These are phyloP conservation scores for Pseudognaphalium luteoalbum DNA, from an alignment of 129 eudicot species.

Conservation along the genomic window DNA sequence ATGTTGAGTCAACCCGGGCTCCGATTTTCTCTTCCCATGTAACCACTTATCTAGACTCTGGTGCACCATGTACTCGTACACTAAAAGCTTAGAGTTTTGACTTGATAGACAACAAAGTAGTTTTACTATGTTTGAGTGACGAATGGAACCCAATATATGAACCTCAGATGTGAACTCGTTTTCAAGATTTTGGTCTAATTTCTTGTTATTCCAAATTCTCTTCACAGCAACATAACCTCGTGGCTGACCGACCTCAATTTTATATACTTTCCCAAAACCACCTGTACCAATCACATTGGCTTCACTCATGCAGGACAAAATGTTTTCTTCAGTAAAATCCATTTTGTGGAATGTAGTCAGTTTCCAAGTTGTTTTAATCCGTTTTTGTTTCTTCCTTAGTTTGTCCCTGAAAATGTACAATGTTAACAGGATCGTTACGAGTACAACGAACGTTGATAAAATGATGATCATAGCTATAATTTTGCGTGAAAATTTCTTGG, in stretches of 20 bases:
- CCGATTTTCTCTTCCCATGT: slow-evolving; percentile 51
- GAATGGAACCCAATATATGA: slow-evolving; percentile 69
- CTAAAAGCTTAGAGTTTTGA: slow-evolving; percentile 70
- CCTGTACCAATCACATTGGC: slow-evolving; percentile 64
- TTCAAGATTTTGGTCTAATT: slow-evolving; percentile 45
- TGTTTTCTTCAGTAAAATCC: slow-evolving; percentile 62
- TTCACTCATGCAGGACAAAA: slow-evolving; percentile 57
- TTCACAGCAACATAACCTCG: slow-evolving; percentile 79
- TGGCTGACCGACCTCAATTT: slow-evolving; percentile 43
- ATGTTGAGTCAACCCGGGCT: slow-evolving; percentile 24
- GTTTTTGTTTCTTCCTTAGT: slow-evolving; percentile 47
- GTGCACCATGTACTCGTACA: slow-evolving; percentile 88
- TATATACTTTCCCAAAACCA: slow-evolving; percentile 83
- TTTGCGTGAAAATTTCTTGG: slow-evolving; percentile 48
- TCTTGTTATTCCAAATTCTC: slow-evolving; percentile 56
- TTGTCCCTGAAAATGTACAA: slow-evolving; percentile 46
- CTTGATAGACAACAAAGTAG: slow-evolving; percentile 80
- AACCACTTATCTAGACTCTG: slow-evolving; percentile 85
- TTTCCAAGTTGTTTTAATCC: slow-evolving; percentile 56
- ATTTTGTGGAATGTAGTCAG: slow-evolving; percentile 65
- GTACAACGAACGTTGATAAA: slow-evolving; percentile 43
- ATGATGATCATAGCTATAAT: slow-evolving; percentile 51
- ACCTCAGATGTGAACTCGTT: slow-evolving; percentile 78
- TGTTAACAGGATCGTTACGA: slow-evolving; percentile 36
- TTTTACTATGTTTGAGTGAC: slow-evolving; percentile 84